A percentile compares a stretch with the other conserved stretches of the same genome.
These are phyloP conservation scores for Priceomyces melissophilus DNA, from an alignment of 805 yeast species.

Conservation along the genomic window DNA sequence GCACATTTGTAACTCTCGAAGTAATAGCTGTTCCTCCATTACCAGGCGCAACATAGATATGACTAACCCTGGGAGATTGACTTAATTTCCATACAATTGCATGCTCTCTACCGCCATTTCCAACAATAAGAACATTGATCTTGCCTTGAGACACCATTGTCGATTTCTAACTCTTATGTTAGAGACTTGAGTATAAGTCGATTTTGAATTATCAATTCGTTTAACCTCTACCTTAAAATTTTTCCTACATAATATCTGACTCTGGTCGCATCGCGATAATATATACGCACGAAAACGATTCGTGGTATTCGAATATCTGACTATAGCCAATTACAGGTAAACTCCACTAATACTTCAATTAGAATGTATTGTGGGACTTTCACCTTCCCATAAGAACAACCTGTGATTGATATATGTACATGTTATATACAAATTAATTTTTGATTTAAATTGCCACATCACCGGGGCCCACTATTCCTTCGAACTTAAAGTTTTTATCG, in stretches of 20 bases:
- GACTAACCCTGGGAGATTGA: conserved; percentile 68
- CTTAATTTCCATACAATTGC: conserved; percentile 90
- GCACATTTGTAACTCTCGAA: conserved; percentile 62
- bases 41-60: conserved; percentile 92
- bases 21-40: conserved; percentile 82
- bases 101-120: conserved; percentile 99
- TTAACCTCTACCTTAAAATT: not conserved
- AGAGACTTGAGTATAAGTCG: too few relatives aligned
- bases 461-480: conserved; percentile 41
- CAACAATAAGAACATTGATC: conserved; percentile 74
- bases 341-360: too few relatives aligned
- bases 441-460: conserved; percentile 38
- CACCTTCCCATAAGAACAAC: too few relatives aligned
- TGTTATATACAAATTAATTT: conserved; percentile 10
- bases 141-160: conserved; percentile 9
- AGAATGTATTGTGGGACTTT: too few relatives aligned
- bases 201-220: not conserved
- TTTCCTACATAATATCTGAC: not conserved
- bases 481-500: conserved; percentile 43
- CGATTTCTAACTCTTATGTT: not conserved
- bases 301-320: too few relatives aligned
- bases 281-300: too few relatives aligned
- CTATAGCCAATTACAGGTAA: too few relatives aligned
- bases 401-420: conserved; percentile 2
- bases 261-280: conserved; percentile 1